phyloP scores from a whole-genome alignment of 2,329 filamentous ascomycete genomes.

The Hypoxylon sp. region DNA sequence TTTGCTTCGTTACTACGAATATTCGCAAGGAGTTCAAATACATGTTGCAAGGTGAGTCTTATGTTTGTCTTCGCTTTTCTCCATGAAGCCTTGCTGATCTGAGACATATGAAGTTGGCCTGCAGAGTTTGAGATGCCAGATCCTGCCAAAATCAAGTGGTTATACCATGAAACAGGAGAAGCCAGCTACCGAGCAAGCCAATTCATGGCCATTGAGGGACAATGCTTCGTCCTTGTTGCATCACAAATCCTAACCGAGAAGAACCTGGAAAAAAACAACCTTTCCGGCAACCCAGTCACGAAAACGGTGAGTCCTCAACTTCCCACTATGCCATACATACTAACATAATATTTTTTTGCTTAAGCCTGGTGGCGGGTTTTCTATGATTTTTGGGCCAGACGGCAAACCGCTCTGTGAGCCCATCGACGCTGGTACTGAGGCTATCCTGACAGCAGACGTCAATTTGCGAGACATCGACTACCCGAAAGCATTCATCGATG shows the following conservation, averaged over 20 bases:
- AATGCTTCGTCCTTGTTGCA: conserved; percentile 59
- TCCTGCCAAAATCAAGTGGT: conserved; percentile 55
- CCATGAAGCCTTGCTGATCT: conserved; percentile 37
- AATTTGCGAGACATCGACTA: conserved; percentile 62
- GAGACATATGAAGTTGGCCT: conserved; percentile 50
- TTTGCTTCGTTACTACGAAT: conserved; percentile 59
- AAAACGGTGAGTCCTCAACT: conserved; percentile 49
- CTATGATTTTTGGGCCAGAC: conserved; percentile 67
- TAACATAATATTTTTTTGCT: conserved; percentile 35
- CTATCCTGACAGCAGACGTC: conserved; percentile 66
- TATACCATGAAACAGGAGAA: conserved; percentile 56
- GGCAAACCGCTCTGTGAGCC: conserved; percentile 62
- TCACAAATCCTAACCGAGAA: conserved; percentile 59
- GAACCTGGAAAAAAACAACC: conserved; percentile 58
- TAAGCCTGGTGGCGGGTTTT: conserved; percentile 61
- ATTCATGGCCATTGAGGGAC: conserved; percentile 62
- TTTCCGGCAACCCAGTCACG: conserved; percentile 57
- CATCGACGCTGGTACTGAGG: conserved; percentile 59
- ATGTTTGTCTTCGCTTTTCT: conserved; percentile 3
- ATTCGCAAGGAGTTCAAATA: conserved; percentile 56
- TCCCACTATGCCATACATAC: conserved; percentile 20
- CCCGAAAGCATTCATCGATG: conserved; percentile 59
- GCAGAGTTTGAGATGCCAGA: conserved; percentile 57
- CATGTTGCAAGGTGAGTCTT: conserved; percentile 52
- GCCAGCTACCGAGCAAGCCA: conserved; percentile 56